These are phyloP conservation scores for Exidia glandulosa DNA, from an alignment of 768 basidiomycete genomes.

Conservation along the genomic window DNA sequence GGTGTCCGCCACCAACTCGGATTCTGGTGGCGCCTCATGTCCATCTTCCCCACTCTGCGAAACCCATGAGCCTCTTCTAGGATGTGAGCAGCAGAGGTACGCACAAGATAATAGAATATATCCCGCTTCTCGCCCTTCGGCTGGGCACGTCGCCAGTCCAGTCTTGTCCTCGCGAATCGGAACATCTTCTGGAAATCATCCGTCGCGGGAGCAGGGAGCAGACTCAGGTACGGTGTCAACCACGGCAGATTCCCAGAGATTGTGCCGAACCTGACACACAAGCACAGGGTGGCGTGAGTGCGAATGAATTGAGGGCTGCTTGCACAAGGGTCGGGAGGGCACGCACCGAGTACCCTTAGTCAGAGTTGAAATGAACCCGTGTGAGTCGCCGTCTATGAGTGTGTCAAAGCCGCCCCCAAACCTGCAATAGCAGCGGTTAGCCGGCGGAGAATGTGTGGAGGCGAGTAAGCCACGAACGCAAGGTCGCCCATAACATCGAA, in stretches of 20 bases:
- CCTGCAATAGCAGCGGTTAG: neutral
- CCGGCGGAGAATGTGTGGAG: no score
- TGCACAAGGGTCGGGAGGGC: neutral
- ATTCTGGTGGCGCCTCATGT: neutral
- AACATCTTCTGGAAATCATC: neutral
- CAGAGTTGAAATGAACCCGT: neutral
- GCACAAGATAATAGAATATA: neutral
- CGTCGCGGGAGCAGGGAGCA: neutral
- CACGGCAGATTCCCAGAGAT: neutral
- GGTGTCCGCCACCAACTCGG: neutral
- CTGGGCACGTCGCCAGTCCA: neutral
- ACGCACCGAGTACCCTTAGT: neutral
- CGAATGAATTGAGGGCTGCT: neutral
- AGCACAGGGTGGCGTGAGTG: neutral
- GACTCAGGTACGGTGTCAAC: neutral
- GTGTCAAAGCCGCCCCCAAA: neutral
- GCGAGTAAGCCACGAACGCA: neutral
- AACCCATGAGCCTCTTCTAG: neutral
- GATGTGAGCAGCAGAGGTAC: neutral
- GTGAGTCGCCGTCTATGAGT: neutral
- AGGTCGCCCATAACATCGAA: neutral
- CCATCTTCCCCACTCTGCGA: neutral
- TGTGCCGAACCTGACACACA: neutral
- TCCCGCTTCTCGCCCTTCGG: neutral
- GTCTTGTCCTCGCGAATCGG: neutral